Evolutionary conservation across 306 rosid genomes (phyloP).

Genomic region (Ormosia semicastrata): DNA sequence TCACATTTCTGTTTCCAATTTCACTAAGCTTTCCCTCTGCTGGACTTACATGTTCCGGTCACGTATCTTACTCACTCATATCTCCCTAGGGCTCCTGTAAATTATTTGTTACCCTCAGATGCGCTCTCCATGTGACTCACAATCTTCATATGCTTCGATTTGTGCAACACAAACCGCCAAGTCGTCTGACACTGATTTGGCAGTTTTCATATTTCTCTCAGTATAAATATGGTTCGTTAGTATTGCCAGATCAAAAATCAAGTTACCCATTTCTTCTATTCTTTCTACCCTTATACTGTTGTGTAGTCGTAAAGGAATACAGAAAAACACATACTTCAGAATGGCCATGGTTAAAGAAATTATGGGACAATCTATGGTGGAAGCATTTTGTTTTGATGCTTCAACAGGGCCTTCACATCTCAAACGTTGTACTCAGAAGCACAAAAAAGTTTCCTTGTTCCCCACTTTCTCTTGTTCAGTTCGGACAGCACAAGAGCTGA

Average conservation of each 20-base stretch:
- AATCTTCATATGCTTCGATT: background rate
- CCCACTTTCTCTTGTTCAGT: background rate
- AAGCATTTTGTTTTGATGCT: background rate
- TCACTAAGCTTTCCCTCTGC: too few relatives aligned
- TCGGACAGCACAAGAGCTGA: background rate
- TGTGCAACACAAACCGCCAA: background rate
- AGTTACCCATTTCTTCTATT: background rate
- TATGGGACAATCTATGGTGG: conserved; percentile 3
- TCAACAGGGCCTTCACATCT: background rate
- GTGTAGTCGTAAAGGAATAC: background rate
- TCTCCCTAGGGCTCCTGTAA: too few relatives aligned
- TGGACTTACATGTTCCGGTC: too few relatives aligned
- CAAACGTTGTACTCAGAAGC: background rate
- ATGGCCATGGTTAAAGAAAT: conserved; percentile 24
- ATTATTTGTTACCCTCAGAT: too few relatives aligned
- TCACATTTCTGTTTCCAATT: too few relatives aligned
- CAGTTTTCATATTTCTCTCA: background rate
- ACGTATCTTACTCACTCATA: too few relatives aligned
- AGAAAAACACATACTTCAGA: background rate
- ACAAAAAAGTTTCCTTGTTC: background rate
- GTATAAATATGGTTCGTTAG: background rate
- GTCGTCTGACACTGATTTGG: background rate
- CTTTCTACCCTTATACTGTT: background rate
- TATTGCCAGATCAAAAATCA: background rate
- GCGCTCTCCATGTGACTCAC: background rate